Evolutionary conservation across 805 yeast genomes (phyloP).

Genomic region (Spathaspora gorwiae): DNA sequence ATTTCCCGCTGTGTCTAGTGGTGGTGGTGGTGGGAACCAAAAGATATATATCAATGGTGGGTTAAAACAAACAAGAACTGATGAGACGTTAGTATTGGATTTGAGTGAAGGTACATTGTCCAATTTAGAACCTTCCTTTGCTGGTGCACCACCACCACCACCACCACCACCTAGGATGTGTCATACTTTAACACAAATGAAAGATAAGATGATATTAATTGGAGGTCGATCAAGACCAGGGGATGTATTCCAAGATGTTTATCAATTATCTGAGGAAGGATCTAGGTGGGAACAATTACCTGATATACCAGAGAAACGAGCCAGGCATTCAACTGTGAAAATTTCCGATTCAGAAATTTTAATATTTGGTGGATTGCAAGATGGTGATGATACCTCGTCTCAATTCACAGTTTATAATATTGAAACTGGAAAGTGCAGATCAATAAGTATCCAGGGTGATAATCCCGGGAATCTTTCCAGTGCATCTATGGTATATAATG

Average conservation of each 20-base stretch:
- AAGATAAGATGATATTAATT: slow-evolving; percentile 32
- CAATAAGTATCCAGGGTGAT: slow-evolving; percentile 12
- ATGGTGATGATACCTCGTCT: slow-evolving; percentile 1
- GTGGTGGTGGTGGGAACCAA: slow-evolving; percentile 4
- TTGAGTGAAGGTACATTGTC: slow-evolving; percentile 35
- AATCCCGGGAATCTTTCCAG: slow-evolving; percentile 24
- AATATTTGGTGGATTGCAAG: slow-evolving; percentile 47
- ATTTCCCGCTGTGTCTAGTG: slow-evolving; percentile 35
- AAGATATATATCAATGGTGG: slow-evolving; percentile 38
- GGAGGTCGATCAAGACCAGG: slow-evolving; percentile 73
- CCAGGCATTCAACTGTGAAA: slow-evolving; percentile 45
- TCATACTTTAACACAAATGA: slow-evolving; percentile 45
- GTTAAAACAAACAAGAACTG: slow-evolving; percentile 26
- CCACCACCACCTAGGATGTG: slow-evolving; percentile 48
- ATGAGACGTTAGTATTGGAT: slow-evolving; percentile 9
- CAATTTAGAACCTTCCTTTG: slow-evolving; percentile 14
- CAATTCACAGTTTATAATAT: slow-evolving; percentile 18
- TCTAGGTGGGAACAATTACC: slow-evolving; percentile 37
- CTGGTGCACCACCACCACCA: background rate
- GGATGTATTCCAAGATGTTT: slow-evolving; percentile 30
- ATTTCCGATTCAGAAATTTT: slow-evolving; percentile 26
- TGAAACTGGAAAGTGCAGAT: slow-evolving; percentile 8
- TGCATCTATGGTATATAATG: slow-evolving; percentile 31
- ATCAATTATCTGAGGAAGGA: slow-evolving; percentile 12
- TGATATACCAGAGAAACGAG: slow-evolving; percentile 42